Conservation (phyloP, 208 protist genomes). For the Leishmania tropica region DNA sequence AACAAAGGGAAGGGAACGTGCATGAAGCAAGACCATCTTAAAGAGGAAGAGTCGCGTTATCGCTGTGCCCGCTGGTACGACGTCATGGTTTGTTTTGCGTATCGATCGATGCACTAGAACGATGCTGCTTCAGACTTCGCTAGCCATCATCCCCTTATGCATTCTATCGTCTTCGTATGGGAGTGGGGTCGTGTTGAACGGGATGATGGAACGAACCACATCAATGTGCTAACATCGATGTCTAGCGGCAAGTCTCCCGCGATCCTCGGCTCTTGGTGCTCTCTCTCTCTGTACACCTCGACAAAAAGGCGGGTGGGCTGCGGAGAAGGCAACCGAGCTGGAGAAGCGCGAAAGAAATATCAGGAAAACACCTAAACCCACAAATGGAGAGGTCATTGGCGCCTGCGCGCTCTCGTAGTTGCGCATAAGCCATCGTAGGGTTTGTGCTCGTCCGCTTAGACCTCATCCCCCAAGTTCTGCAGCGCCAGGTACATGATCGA, state of each 20-base stretch:
- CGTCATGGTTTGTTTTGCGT: neutral
- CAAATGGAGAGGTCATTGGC: neutral
- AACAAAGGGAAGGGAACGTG: neutral
- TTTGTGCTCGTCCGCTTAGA: neutral
- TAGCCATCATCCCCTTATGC: neutral
- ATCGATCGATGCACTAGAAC: neutral
- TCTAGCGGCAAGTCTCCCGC: neutral
- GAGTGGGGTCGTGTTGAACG: neutral
- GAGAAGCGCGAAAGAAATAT: neutral
- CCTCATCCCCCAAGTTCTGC: slow-evolving; percentile 53
- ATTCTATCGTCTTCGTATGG: neutral
- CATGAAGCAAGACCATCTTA: neutral
- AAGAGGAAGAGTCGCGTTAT: neutral
- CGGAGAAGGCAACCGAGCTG: neutral
- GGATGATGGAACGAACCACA: neutral
- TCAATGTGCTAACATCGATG: neutral
- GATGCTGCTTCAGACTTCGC: no score
- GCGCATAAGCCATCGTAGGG: neutral
- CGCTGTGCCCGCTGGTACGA: neutral
- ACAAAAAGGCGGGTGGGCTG: neutral
- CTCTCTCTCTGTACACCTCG: neutral
- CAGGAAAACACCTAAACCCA: neutral
- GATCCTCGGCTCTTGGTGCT: neutral
- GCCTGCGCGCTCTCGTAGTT: neutral
- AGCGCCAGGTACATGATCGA: slow-evolving; percentile 76